These are phyloP conservation scores for Aspergillus bombycis DNA, from an alignment of 2,329 filamentous ascomycete species.

Conservation along the genomic window DNA sequence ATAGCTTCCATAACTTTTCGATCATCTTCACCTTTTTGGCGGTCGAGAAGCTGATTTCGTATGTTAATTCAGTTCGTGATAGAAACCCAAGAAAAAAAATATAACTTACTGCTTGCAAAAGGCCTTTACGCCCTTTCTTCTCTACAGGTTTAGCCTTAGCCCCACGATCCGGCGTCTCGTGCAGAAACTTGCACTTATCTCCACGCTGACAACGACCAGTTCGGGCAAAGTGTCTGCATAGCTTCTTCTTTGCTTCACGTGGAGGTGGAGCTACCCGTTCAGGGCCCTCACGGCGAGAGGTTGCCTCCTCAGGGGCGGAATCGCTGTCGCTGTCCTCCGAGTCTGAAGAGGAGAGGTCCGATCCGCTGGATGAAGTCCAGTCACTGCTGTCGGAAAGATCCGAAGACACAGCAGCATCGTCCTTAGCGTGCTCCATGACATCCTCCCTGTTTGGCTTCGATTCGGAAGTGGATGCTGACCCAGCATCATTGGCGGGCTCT, in stretches of 20 bases:
- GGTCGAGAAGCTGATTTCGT: slow-evolving; percentile 42
- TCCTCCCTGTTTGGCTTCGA: slow-evolving; percentile 3
- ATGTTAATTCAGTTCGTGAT: neutral
- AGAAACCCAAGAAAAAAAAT: neutral
- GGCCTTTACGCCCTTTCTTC: slow-evolving; percentile 42
- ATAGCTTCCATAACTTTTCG: slow-evolving; percentile 48
- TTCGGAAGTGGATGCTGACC: neutral
- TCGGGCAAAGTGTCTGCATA: slow-evolving; percentile 47
- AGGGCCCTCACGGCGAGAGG: slow-evolving; percentile 44
- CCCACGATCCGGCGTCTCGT: slow-evolving; percentile 39
- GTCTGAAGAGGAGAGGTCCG: slow-evolving; percentile 28
- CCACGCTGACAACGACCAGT: slow-evolving; percentile 48
- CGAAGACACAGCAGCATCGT: slow-evolving; percentile 17
- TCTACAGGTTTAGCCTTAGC: slow-evolving; percentile 32
- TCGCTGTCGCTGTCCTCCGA: slow-evolving; percentile 34
- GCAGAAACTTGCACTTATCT: slow-evolving; percentile 45
- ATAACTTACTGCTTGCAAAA: slow-evolving; percentile 47
- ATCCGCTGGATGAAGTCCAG: slow-evolving; percentile 45
- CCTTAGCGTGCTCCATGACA: slow-evolving; percentile 2
- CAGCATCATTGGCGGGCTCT: neutral
- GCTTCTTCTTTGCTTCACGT: slow-evolving; percentile 35
- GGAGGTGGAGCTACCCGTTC: slow-evolving; percentile 44
- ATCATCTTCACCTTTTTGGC: slow-evolving; percentile 47
- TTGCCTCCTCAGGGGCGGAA: slow-evolving; percentile 46
- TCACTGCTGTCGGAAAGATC: slow-evolving; percentile 34